Base-by-base conservation (phyloP, 768 basidiomycete species). In the Boletus vinaceobasis region DNA sequence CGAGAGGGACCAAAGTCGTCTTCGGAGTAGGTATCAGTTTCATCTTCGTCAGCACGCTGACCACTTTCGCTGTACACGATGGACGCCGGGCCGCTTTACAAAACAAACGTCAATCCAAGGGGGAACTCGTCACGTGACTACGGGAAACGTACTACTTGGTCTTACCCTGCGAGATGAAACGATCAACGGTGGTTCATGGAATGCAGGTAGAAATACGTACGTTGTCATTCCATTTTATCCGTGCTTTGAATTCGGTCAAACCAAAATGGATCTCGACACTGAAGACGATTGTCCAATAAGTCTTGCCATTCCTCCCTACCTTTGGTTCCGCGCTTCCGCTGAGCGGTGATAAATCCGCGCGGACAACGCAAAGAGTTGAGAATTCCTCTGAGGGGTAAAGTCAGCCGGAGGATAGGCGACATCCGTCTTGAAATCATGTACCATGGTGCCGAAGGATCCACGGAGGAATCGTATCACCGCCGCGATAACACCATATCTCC, bases 201-300 rank as follows among this genome's bases (percentile, higher is more conserved):
- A 44, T 32, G 36, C 5, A 29, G 33, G 43, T 40, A 39, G 36
- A 14, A 21, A 33, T 13, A 50, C 87, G 53, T 65, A 88, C 88
- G 63, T 87, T 84, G 63, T 90, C 87, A 47, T 83, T 78, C 88
- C 88, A 90, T 68, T 89, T 90, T 49, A 90, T 90, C 52, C 87
- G 79, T 7, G 88, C 88, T 66, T 76, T 86, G 74, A 91, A 91
- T 68, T 91, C 88, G 0, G 88, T 91, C 57, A 90, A 65, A 32
- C 88, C 88, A 55, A 91, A 90, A 64, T 89, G 88, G 51, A 91
- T 89, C 66, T 90, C 88, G 31, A 91, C 84, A 31, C 85, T 87
- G 69, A 91, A 91, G 17, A 91, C 84, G 55, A 91, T 89, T 14
- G 85, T 90, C 87, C 87, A 91, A 59, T 89, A 90, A 11, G 78